A percentile compares a stretch with the other conserved stretches of the same genome.
Conservation (phyloP, 2,329 filamentous ascomycete genomes). For the Mycogone perniciosa region DNA sequence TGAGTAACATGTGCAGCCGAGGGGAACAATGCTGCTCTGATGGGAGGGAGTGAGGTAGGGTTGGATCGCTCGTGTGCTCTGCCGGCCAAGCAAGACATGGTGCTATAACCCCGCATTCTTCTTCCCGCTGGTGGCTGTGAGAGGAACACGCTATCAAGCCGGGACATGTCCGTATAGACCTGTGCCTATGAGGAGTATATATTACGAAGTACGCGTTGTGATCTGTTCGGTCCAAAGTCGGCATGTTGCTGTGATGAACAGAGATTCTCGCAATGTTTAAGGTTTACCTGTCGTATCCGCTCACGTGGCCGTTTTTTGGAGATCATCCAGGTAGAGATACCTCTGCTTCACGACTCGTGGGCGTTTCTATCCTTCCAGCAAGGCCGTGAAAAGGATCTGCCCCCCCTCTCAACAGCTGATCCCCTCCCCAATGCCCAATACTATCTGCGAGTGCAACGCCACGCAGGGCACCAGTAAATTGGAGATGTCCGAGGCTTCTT, state of each 20-base stretch:
- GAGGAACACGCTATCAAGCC: neutral
- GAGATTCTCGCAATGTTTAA: no score
- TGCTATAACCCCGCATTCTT: constrained; percentile 11
- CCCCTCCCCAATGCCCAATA: neutral
- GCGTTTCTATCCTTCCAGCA: no score
- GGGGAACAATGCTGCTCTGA: neutral
- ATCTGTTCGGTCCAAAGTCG: neutral
- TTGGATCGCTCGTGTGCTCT: no score
- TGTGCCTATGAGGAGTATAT: neutral
- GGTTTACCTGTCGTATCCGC: no score
- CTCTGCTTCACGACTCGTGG: no score
- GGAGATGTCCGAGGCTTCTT: neutral
- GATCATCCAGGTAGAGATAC: no score
- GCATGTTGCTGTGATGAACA: neutral
- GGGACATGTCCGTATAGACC: neutral
- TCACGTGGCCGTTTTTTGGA: no score
- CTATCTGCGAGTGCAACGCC: constrained; percentile 3
- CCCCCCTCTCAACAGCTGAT: neutral
- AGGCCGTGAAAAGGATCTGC: no score
- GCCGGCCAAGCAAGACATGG: neutral
- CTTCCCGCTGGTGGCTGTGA: neutral
- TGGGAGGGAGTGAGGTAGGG: no score
- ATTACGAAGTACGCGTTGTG: neutral
- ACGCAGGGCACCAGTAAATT: constrained; percentile 9
- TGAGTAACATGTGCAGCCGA: neutral